Conservation (phyloP, 148 eudicot genomes). For the Camellia lanceoleosa region DNA sequence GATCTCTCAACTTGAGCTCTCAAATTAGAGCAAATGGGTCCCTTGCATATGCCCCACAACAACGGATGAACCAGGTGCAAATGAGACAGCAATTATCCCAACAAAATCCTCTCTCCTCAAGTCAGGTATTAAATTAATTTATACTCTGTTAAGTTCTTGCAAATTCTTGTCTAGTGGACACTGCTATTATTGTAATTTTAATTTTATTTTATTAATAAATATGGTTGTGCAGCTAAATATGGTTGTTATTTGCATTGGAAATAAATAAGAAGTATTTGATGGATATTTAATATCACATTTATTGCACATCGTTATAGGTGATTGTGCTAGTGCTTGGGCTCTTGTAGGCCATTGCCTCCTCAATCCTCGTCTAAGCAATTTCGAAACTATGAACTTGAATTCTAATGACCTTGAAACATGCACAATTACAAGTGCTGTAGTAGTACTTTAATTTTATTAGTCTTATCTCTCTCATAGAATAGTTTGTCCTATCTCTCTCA, state of each 20-base stretch:
- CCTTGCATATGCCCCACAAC: constrained; percentile 51
- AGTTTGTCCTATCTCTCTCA: neutral
- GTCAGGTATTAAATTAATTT: constrained; percentile 50
- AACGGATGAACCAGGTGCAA: constrained; percentile 54
- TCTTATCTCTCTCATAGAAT: too few relatives aligned
- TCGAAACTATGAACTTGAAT: neutral
- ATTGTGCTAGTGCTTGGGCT: neutral
- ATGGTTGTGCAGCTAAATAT: too few relatives aligned
- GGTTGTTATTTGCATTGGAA: too few relatives aligned
- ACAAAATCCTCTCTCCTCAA: constrained; percentile 56
- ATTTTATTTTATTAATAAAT: neutral
- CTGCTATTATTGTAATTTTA: neutral
- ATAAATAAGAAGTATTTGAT: neutral
- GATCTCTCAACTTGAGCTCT: constrained; percentile 48
- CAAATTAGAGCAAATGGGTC: constrained; percentile 72
- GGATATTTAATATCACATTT: neutral
- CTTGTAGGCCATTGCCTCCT: neutral
- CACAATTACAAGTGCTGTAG: too few relatives aligned
- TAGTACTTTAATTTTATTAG: too few relatives aligned
- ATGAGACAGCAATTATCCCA: constrained; percentile 67
- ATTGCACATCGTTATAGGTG: neutral
- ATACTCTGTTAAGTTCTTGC: neutral
- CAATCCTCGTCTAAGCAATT: neutral
- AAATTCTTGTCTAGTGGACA: neutral
- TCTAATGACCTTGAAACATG: neutral